A percentile compares a stretch with the other conserved stretches of the same genome.
These are phyloP conservation scores for Umbelopsis isabellina DNA, from an alignment of 192 early-diverging fungal genomes.

Conservation along the genomic window DNA sequence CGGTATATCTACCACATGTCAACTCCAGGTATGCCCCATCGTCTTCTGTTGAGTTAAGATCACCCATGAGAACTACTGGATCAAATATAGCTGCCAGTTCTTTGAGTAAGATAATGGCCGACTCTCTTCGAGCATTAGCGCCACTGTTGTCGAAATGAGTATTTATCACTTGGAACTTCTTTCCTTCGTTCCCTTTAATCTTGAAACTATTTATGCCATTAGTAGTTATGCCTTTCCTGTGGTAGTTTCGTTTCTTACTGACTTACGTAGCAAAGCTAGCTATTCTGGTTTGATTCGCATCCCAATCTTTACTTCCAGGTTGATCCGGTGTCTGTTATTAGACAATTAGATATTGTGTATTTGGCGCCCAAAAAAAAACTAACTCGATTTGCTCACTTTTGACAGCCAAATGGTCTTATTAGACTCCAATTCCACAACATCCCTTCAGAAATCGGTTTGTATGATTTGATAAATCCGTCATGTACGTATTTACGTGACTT, in stretches of 20 bases:
- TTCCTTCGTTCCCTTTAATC: conserved; percentile 12
- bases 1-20: conserved; percentile 19
- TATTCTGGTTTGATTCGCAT: conserved; percentile 36
- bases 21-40: conserved; percentile 32
- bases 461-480: not conserved
- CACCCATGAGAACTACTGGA: conserved; percentile 31
- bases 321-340: conserved; percentile 31
- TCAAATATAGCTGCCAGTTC: not conserved
- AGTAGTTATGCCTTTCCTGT: not conserved
- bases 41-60: conserved; percentile 36
- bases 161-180: conserved; percentile 31
- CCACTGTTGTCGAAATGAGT: conserved; percentile 41
- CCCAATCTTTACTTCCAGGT: conserved; percentile 43
- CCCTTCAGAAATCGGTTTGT: conserved; percentile 3
- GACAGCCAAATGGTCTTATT: conserved; percentile 39
- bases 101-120: conserved; percentile 31
- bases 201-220: conserved; percentile 20
- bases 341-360: not conserved
- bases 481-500: not conserved
- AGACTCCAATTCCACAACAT: conserved; percentile 12
- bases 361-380: not conserved
- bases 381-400: conserved; percentile 22
- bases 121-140: conserved; percentile 24
- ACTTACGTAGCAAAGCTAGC: conserved; percentile 36
- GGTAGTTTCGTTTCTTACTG: not conserved